Conservation (phyloP, 169 alveolate species). For the Fabrea salina region DNA sequence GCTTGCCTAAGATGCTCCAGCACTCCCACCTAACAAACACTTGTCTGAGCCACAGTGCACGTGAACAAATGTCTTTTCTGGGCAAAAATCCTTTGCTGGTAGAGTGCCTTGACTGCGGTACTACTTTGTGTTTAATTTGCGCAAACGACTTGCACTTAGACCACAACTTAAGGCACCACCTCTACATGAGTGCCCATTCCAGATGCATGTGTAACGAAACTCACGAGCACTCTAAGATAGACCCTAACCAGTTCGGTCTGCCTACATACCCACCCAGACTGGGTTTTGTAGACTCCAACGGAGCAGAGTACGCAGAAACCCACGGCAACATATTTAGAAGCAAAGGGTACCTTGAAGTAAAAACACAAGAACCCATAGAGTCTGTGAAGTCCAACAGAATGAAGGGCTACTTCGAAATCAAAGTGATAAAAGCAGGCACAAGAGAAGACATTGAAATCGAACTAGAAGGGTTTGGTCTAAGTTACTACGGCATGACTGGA, state of each 20-base stretch:
- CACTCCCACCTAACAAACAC: neutral
- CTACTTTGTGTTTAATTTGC: neutral
- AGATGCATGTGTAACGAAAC: neutral
- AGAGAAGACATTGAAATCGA: slow-evolving; percentile 8
- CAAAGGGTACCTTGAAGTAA: neutral
- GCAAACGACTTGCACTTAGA: neutral
- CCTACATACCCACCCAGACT: neutral
- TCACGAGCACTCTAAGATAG: neutral
- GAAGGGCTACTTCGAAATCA: slow-evolving; percentile 10
- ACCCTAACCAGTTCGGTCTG: neutral
- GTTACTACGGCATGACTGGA: neutral
- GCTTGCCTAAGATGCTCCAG: slow-evolving; percentile 4
- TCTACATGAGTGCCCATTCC: neutral
- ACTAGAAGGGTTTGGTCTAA: slow-evolving; percentile 18
- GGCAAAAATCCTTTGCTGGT: slow-evolving; percentile 13
- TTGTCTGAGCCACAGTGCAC: neutral
- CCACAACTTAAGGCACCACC: neutral
- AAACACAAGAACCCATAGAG: neutral
- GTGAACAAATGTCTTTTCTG: neutral
- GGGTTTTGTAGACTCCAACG: neutral
- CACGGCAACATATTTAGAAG: neutral
- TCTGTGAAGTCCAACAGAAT: neutral
- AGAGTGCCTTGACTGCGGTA: neutral
- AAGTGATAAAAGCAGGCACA: slow-evolving; percentile 2
- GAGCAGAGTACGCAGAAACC: neutral